phyloP scores from a whole-genome alignment of 768 basidiomycete species.

The Piloderma croceum region DNA sequence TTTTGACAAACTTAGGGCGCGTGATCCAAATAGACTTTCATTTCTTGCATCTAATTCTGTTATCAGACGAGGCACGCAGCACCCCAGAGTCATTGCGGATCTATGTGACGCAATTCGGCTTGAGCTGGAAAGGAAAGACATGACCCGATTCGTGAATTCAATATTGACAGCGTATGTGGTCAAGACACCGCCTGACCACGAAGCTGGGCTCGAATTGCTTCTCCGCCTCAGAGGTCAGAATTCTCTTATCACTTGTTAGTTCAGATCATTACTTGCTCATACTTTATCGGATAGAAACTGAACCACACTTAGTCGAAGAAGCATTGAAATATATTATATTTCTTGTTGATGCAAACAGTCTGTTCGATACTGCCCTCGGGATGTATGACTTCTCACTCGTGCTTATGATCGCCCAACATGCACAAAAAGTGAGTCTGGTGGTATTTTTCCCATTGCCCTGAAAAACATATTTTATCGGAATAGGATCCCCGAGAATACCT shows the following conservation, averaged over 20 bases:
- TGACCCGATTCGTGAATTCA: conserved; percentile 81
- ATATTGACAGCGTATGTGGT: conserved; percentile 92
- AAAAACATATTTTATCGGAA: conserved; percentile 5
- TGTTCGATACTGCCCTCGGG: conserved; percentile 93
- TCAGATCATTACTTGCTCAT: neutral
- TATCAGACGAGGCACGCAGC: conserved; percentile 52
- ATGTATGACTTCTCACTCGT: conserved; percentile 99
- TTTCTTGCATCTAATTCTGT: conserved; percentile 3
- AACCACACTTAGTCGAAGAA: conserved; percentile 78
- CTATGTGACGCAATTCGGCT: conserved; percentile 74
- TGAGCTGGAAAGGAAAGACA: conserved; percentile 65
- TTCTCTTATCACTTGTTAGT: neutral
- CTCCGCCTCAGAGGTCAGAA: conserved; percentile 69
- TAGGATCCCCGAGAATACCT: conserved; percentile 98
- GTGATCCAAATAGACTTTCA: conserved; percentile 20
- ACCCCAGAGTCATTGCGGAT: conserved; percentile 52
- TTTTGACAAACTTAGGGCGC: conserved; percentile 81
- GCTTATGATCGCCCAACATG: conserved; percentile 92
- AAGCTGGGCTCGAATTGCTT: conserved; percentile 71
- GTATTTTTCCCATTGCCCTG: neutral
- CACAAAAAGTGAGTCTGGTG: conserved; percentile 69
- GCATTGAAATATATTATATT: conserved; percentile 99
- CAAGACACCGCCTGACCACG: conserved; percentile 86
- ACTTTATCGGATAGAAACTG: neutral
- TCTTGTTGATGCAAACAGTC: conserved; percentile 83